A percentile compares a stretch with the other conserved stretches of the same genome.
phyloP scores from a whole-genome alignment of 306 rosid species.

The Malus asiatica region DNA sequence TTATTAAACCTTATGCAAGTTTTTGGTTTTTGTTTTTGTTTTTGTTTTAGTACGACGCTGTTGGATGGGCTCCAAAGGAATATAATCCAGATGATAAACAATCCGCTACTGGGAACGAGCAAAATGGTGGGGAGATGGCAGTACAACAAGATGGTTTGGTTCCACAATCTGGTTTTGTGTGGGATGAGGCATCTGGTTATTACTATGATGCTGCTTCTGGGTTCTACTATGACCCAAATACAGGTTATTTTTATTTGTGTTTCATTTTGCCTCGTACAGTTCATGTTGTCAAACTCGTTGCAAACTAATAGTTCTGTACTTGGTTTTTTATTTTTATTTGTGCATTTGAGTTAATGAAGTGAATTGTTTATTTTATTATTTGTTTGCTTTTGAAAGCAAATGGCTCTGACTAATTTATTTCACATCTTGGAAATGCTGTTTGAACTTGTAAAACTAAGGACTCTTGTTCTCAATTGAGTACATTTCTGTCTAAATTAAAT shows the following conservation, averaged over 20 bases:
- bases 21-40: not conserved
- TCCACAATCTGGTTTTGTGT: conserved; percentile 90
- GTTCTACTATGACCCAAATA: conserved; percentile 93
- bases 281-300: not conserved
- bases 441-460: not conserved
- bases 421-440: not conserved
- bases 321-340: not conserved
- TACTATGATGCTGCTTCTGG: conserved; percentile 98
- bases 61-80: conserved; percentile 98
- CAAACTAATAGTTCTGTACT: not conserved
- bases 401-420: not conserved
- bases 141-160: conserved; percentile 46
- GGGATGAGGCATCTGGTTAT: conserved; percentile 98
- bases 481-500: not conserved
- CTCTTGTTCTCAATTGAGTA: not conserved
- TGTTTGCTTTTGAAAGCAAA: no score
- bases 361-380: no score
- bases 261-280: not conserved
- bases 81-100: conserved; percentile 82
- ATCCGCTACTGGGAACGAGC: conserved; percentile 48
- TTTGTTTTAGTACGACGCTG: conserved; percentile 66
- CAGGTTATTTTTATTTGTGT: conserved; percentile 39
- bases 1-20: not conserved
- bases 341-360: not conserved
- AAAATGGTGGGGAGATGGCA: conserved; percentile 38